Percentiles rank a stretch among this genome's conserved stretches.
These are phyloP conservation scores for Cucurbita ficifolia DNA, from an alignment of 306 rosid genomes.

Conservation along the genomic window DNA sequence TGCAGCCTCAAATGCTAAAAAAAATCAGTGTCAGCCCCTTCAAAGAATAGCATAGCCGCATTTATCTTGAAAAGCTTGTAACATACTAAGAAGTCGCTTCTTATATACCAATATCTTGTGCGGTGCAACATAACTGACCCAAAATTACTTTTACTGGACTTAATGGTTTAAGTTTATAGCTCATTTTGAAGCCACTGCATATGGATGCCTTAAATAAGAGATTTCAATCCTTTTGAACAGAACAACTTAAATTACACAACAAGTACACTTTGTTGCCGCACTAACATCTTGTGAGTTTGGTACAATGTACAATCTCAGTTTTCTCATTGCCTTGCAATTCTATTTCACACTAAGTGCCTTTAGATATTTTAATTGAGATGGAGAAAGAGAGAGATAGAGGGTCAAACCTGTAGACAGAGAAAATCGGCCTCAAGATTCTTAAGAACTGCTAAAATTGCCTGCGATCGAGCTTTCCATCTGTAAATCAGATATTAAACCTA, in stretches of 20 bases:
- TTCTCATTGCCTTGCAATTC: neutral
- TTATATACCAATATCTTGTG: neutral
- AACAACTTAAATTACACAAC: neutral
- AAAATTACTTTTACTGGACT: neutral
- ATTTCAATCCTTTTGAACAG: neutral
- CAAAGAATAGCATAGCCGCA: too few species aligned
- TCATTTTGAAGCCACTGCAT: neutral
- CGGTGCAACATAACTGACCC: neutral
- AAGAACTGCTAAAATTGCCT: constrained; percentile 41
- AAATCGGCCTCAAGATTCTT: constrained; percentile 60
- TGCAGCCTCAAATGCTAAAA: too few species aligned
- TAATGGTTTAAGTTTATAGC: neutral
- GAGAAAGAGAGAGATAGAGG: neutral
- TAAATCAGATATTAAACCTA: neutral
- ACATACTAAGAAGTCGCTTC: neutral
- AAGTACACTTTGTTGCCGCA: neutral
- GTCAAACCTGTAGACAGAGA: constrained; percentile 68
- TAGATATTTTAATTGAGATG: neutral
- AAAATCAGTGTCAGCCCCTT: too few species aligned
- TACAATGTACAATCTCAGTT: neutral
- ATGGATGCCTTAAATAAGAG: neutral
- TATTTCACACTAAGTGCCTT: neutral
- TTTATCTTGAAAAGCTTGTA: neutral
- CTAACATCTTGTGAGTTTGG: neutral
- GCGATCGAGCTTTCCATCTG: constrained; percentile 84